These are phyloP conservation scores for Ceraceosorus bombacis DNA, from an alignment of 1,284 basidiomycete species.

Conservation along the genomic window DNA sequence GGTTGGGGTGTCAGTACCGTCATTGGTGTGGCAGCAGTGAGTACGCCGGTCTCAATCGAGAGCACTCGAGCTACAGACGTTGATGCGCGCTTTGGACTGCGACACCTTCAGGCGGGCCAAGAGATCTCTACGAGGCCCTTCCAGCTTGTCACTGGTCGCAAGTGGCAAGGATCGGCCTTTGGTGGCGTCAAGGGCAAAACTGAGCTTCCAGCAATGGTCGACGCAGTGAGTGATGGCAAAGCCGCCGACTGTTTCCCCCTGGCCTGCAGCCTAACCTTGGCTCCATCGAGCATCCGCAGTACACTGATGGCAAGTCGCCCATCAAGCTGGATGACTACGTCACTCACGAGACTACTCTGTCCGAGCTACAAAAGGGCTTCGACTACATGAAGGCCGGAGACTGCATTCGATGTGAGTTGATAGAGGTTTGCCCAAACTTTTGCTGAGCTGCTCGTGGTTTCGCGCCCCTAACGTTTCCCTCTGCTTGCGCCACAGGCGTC, in stretches of 20 bases:
- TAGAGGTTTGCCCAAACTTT: too few species aligned
- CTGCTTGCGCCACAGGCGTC: too few species aligned
- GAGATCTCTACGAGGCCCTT: conserved; percentile 90
- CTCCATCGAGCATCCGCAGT: background rate
- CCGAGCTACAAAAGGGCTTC: conserved; percentile 80
- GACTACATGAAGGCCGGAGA: conserved; percentile 88
- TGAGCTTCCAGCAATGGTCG: conserved; percentile 54
- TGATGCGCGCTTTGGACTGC: too few species aligned
- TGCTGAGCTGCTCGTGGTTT: too few species aligned
- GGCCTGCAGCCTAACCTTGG: too few species aligned
- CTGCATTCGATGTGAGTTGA: conserved; percentile 68
- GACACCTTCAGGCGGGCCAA: conserved; percentile 62
- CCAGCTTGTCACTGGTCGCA: conserved; percentile 81
- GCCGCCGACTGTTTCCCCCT: background rate
- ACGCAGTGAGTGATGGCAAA: conserved; percentile 11
- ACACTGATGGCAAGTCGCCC: conserved; percentile 19
- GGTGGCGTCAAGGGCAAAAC: conserved; percentile 97
- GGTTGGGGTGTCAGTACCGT: conserved; percentile 74
- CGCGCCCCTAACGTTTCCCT: too few species aligned
- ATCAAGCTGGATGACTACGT: conserved; percentile 44
- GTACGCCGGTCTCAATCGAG: too few species aligned
- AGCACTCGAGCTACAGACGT: too few species aligned
- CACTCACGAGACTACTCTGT: conserved; percentile 52
- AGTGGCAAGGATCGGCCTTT: conserved; percentile 91
- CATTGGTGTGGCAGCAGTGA: conserved; percentile 60